These are phyloP conservation scores for Auricularia sp. DNA, from an alignment of 768 basidiomycete species.

Conservation along the genomic window DNA sequence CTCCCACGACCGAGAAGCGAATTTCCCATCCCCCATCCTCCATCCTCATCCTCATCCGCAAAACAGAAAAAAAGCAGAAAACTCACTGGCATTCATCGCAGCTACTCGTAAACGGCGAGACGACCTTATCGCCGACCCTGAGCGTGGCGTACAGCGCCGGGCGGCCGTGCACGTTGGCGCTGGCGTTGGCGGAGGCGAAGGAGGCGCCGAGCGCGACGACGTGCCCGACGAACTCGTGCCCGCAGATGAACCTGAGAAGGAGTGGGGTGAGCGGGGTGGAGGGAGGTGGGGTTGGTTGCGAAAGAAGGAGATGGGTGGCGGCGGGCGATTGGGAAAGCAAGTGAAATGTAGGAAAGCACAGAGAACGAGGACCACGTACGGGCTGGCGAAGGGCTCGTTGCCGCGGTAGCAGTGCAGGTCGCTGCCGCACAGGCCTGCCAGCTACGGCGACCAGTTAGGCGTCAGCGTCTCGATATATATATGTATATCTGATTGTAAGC, in stretches of 20 bases:
- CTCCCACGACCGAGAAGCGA: too few species aligned
- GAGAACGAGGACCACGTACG: constrained; percentile 29
- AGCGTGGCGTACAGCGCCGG: constrained; percentile 55
- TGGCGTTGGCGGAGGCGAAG: constrained; percentile 28
- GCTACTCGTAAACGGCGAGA: constrained; percentile 71
- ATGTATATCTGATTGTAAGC: not conserved
- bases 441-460: not conserved
- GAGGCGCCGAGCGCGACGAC: constrained; percentile 55
- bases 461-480: too few species aligned
- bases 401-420: constrained; percentile 71
- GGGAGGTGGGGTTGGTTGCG: too few species aligned
- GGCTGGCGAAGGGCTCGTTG: constrained; percentile 38
- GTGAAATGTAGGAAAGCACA: not conserved
- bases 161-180: constrained; percentile 24
- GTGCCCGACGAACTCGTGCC: constrained; percentile 73
- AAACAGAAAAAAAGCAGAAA: too few species aligned
- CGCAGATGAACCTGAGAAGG: constrained; percentile 44
- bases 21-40: too few species aligned
- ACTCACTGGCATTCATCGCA: constrained; percentile 82
- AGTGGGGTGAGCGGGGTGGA: not conserved
- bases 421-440: constrained; percentile 36
- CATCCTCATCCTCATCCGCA: too few species aligned
- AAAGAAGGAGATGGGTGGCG: too few species aligned
- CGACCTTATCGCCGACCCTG: constrained; percentile 63
- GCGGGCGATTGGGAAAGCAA: not conserved